phyloP scores from a whole-genome alignment of 371 early-diverging fungal genomes.

The Entomophthora muscae region DNA sequence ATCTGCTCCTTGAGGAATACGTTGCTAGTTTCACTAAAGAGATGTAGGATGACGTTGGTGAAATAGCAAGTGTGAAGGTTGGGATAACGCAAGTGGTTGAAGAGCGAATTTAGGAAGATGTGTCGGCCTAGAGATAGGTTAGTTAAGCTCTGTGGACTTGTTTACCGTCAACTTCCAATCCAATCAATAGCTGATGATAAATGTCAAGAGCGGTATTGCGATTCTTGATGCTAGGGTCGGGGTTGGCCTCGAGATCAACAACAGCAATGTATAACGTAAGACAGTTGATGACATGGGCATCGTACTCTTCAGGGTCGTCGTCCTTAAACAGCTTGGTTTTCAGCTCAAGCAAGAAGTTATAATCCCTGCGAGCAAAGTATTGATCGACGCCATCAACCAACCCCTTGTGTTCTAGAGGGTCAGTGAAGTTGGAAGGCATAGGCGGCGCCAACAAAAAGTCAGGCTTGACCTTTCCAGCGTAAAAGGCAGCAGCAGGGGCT shows the following conservation, averaged over 20 bases:
- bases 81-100: slow-evolving; percentile 93
- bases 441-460: not conserved
- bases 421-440: not conserved
- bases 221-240: slow-evolving; percentile 16
- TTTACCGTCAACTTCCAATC: slow-evolving; percentile 67
- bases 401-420: slow-evolving; percentile 25
- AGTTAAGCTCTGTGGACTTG: slow-evolving; percentile 1
- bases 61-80: slow-evolving; percentile 93
- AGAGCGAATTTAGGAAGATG: slow-evolving; percentile 73
- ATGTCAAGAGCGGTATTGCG: slow-evolving; percentile 69
- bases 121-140: slow-evolving; percentile 42
- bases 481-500: not conserved
- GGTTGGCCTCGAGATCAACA: slow-evolving; percentile 3
- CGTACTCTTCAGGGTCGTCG: slow-evolving; percentile 1
- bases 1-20: slow-evolving; percentile 87
- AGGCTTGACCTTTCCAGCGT: not conserved
- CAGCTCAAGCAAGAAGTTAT: slow-evolving; percentile 37
- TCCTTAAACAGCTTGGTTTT: slow-evolving; percentile 18
- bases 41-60: slow-evolving; percentile 61
- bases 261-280: not conserved
- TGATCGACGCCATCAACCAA: slow-evolving; percentile 56
- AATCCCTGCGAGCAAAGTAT: slow-evolving; percentile 39
- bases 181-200: slow-evolving; percentile 54
- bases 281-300: not conserved
- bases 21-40: slow-evolving; percentile 67